Conservation (phyloP, 2,329 filamentous ascomycete species). For the Aspergillus cejpii region DNA sequence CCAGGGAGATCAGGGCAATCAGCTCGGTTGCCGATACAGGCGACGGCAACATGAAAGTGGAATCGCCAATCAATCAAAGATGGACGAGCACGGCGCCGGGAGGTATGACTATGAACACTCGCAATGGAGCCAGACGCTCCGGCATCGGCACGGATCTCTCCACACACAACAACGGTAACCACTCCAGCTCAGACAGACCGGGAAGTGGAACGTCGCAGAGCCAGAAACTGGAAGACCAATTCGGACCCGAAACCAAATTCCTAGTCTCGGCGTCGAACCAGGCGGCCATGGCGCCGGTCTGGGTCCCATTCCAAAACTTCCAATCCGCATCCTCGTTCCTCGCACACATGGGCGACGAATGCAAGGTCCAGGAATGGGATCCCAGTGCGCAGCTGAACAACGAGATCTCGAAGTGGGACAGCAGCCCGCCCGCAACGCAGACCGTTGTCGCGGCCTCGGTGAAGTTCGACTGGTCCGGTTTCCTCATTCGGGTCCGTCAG, state of each 20-base stretch:
- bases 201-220: not conserved
- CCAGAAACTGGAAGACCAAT: not conserved
- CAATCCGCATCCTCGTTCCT: slow-evolving; percentile 13
- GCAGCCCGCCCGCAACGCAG: not conserved
- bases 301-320: slow-evolving; percentile 13
- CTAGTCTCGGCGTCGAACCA: slow-evolving; percentile 12
- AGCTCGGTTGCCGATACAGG: not conserved
- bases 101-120: too few species aligned
- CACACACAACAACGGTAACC: too few species aligned
- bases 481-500: slow-evolving; percentile 16
- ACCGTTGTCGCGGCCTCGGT: slow-evolving; percentile 16
- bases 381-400: slow-evolving; percentile 8
- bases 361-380: slow-evolving; percentile 8
- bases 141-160: too few species aligned
- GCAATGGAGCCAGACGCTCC: not conserved
- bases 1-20: slow-evolving; percentile 1
- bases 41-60: not conserved
- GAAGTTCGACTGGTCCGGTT: slow-evolving; percentile 17
- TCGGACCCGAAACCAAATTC: slow-evolving; percentile 11
- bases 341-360: slow-evolving; percentile 12
- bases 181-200: not conserved
- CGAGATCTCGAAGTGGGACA: slow-evolving; percentile 2
- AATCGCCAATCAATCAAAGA: not conserved
- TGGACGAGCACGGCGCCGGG: not conserved
- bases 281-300: slow-evolving; percentile 13